Conservation (phyloP, 768 basidiomycete species). For the Suillus subaureus region DNA sequence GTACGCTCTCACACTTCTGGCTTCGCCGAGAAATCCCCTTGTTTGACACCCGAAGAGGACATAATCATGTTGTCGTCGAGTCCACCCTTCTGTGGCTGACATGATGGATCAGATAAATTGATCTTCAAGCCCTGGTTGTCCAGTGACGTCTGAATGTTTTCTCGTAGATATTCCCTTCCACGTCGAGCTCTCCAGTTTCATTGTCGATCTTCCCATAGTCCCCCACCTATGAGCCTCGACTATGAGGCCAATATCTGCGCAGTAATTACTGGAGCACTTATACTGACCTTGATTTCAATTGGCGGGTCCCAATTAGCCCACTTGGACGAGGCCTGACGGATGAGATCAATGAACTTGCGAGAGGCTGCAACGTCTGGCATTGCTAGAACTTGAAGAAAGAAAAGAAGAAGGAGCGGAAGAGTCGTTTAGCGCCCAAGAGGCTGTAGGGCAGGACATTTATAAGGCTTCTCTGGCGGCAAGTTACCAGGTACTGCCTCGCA, state of each 20-base stretch:
- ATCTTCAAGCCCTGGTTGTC: constrained; percentile 6
- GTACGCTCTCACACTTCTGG: constrained; percentile 25
- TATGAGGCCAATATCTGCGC: background rate
- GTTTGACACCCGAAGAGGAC: constrained; percentile 26
- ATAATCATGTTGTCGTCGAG: constrained; percentile 28
- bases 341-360: constrained; percentile 40
- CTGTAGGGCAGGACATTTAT: background rate
- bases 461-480: background rate
- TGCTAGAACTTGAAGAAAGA: background rate
- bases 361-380: constrained; percentile 12
- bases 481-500: constrained; percentile 8
- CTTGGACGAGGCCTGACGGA: constrained; percentile 32
- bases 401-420: background rate
- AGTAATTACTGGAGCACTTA: background rate
- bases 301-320: constrained; percentile 44
- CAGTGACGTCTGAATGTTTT: constrained; percentile 20
- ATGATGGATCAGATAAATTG: constrained; percentile 10
- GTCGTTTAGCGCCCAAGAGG: background rate
- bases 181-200: constrained; percentile 31
- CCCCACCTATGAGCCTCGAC: constrained; percentile 30
- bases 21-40: constrained; percentile 10
- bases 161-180: constrained; percentile 37
- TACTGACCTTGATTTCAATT: constrained; percentile 31
- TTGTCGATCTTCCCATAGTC: constrained; percentile 34
- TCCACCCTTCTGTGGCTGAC: constrained; percentile 16